Conservation (phyloP, 495 filamentous ascomycete species). For the Penicillium maclennaniae region DNA sequence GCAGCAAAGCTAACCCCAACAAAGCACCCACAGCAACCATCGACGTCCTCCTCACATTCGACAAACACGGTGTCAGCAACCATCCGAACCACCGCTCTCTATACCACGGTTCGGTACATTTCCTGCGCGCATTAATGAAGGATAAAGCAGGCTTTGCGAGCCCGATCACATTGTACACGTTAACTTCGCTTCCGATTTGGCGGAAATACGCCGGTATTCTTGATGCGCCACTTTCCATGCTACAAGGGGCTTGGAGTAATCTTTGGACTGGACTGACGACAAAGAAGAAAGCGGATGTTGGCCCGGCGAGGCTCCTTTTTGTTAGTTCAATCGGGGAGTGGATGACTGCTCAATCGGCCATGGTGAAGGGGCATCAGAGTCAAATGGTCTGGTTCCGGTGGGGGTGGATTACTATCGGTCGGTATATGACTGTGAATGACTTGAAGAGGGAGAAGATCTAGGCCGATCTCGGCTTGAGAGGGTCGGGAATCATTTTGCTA, state of each 20-base stretch:
- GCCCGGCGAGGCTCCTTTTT: conserved; percentile 59
- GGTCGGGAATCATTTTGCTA: background rate
- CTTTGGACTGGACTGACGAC: conserved; percentile 32
- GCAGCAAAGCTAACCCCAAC: conserved; percentile 19
- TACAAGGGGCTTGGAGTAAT: conserved; percentile 37
- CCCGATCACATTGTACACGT: conserved; percentile 78
- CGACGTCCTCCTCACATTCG: conserved; percentile 86
- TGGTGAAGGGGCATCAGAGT: conserved; percentile 83
- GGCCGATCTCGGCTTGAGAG: background rate
- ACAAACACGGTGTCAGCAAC: conserved; percentile 68
- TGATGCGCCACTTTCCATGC: conserved; percentile 66
- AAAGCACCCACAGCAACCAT: conserved; percentile 56
- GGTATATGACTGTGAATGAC: conserved; percentile 97
- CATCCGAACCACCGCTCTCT: conserved; percentile 92
- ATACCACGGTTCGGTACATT: conserved; percentile 74
- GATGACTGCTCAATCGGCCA: conserved; percentile 71
- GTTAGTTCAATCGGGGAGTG: conserved; percentile 60
- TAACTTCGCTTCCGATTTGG: conserved; percentile 62
- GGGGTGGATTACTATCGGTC: conserved; percentile 85
- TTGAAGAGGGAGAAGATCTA: conserved; percentile 60
- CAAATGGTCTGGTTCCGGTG: conserved; percentile 99
- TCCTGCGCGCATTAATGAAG: conserved; percentile 59
- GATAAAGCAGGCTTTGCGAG: conserved; percentile 61
- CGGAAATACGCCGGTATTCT: conserved; percentile 80
- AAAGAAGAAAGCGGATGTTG: conserved; percentile 25